Evolutionary conservation across 2,329 filamentous ascomycete species (phyloP).

Genomic region (Boeremia exigua): DNA sequence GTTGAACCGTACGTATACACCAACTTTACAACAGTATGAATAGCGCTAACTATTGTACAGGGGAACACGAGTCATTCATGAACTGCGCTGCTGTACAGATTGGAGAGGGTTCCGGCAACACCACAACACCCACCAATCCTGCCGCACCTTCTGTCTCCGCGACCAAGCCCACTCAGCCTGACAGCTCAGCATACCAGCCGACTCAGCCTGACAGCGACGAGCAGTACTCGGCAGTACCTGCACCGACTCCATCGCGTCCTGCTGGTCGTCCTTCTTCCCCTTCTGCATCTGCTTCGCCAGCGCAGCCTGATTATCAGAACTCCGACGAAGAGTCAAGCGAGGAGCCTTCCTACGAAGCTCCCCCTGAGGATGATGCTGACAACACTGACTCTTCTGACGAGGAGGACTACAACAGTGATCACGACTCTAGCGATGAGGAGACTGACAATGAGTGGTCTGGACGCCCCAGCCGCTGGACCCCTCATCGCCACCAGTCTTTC

Average conservation of each 20-base stretch:
- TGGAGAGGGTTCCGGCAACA: slow-evolving; percentile 29
- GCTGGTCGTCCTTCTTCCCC: slow-evolving; percentile 7
- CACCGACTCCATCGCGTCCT: slow-evolving; percentile 8
- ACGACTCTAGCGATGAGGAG: slow-evolving; percentile 2
- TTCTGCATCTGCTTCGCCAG: slow-evolving; percentile 7
- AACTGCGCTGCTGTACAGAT: slow-evolving; percentile 56
- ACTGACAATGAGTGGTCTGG: slow-evolving; percentile 5
- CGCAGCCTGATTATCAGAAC: slow-evolving; percentile 7
- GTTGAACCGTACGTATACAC: slow-evolving; percentile 49
- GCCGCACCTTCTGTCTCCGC: slow-evolving; percentile 20
- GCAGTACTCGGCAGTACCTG: slow-evolving; percentile 6
- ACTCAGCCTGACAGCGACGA: slow-evolving; percentile 3
- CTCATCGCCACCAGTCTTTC: slow-evolving; percentile 11
- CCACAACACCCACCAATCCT: slow-evolving; percentile 18
- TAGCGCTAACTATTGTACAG: neutral
- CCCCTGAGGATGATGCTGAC: slow-evolving; percentile 7
- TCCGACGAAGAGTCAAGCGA: slow-evolving; percentile 1
- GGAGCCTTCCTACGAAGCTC: slow-evolving; percentile 6
- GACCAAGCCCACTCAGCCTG: slow-evolving; percentile 19
- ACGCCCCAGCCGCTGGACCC: slow-evolving; percentile 4
- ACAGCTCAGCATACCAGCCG: slow-evolving; percentile 20
- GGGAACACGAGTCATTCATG: slow-evolving; percentile 54
- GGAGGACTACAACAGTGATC: slow-evolving; percentile 4
- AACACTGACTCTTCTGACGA: slow-evolving; percentile 2
- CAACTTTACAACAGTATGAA: neutral